These are phyloP conservation scores for Lipomyces anomalus DNA, from an alignment of 805 yeast species.

Conservation along the genomic window DNA sequence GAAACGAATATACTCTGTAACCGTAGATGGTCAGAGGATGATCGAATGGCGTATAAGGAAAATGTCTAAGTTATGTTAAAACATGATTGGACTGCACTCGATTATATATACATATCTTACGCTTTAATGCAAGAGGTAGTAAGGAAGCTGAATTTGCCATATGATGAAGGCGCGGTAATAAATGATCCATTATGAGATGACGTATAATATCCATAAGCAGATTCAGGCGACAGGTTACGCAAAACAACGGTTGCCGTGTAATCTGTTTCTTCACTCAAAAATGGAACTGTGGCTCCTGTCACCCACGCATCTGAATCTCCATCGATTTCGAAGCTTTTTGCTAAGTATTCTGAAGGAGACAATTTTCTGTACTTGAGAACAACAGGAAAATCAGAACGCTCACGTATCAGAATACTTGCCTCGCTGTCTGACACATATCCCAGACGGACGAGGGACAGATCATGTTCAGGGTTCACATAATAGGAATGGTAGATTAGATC, in stretches of 20 bases:
- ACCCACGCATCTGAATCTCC: slow-evolving; percentile 4
- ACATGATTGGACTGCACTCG: background rate
- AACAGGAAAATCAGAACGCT: slow-evolving; percentile 8
- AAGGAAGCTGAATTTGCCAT: slow-evolving; percentile 19
- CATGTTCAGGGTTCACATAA: slow-evolving; percentile 11
- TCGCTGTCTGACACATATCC: slow-evolving; percentile 20
- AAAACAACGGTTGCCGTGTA: slow-evolving; percentile 12
- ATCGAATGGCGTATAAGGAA: slow-evolving; percentile 21
- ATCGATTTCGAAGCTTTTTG: slow-evolving; percentile 2
- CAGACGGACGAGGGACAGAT: slow-evolving; percentile 16
- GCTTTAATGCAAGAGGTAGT: slow-evolving; percentile 27
- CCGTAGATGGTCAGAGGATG: slow-evolving; percentile 23
- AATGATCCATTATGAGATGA: slow-evolving; percentile 19
- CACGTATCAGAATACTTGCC: slow-evolving; percentile 19
- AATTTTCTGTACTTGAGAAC: slow-evolving; percentile 8
- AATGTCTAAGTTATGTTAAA: background rate
- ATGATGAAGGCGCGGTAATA: slow-evolving; percentile 13
- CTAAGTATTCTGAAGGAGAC: background rate
- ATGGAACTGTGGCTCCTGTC: background rate
- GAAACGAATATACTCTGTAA: slow-evolving; percentile 8
- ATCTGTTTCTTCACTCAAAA: slow-evolving; percentile 10
- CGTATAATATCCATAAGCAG: slow-evolving; percentile 13
- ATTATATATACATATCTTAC: slow-evolving; percentile 2
- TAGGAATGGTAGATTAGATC: slow-evolving; percentile 18
- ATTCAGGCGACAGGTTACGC: slow-evolving; percentile 11